Conservation (phyloP, 345 rosid genomes). For the Populus nigra region DNA sequence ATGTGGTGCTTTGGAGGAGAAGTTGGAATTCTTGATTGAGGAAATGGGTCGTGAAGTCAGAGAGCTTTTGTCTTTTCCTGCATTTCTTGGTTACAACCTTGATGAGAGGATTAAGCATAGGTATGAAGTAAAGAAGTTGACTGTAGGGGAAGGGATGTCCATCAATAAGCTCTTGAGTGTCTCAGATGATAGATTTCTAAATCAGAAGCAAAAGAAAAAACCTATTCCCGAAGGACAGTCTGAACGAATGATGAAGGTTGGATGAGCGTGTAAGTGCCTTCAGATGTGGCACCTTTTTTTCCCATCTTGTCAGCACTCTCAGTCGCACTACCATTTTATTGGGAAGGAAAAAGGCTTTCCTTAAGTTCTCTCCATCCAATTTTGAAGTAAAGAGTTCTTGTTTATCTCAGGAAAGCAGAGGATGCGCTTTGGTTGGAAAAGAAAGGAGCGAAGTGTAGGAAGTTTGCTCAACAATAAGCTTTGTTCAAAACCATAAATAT, state of each 20-base stretch:
- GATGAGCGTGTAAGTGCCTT: neutral
- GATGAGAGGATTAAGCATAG: constrained; percentile 72
- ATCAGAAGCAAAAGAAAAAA: constrained; percentile 21
- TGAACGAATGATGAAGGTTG: neutral
- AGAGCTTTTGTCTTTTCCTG: constrained; percentile 72
- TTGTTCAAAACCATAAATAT: too few species aligned
- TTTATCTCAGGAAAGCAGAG: too few species aligned
- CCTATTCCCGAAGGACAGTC: neutral
- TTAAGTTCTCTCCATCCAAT: too few species aligned
- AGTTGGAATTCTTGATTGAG: constrained; percentile 64
- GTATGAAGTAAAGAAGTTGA: constrained; percentile 53
- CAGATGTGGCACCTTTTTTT: neutral
- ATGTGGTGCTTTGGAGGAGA: constrained; percentile 52
- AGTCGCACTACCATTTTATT: too few species aligned
- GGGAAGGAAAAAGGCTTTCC: too few species aligned
- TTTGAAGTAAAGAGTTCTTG: too few species aligned
- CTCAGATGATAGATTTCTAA: constrained; percentile 52
- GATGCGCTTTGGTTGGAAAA: too few species aligned
- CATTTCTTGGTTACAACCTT: constrained; percentile 80
- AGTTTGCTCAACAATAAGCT: too few species aligned
- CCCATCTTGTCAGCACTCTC: too few species aligned
- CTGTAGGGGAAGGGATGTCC: constrained; percentile 61
- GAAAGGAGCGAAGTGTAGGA: too few species aligned
- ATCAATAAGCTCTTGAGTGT: constrained; percentile 64
- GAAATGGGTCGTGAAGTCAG: constrained; percentile 76